These are phyloP conservation scores for Coemansia sp. DNA, from an alignment of 192 early-diverging fungal species.

Conservation along the genomic window DNA sequence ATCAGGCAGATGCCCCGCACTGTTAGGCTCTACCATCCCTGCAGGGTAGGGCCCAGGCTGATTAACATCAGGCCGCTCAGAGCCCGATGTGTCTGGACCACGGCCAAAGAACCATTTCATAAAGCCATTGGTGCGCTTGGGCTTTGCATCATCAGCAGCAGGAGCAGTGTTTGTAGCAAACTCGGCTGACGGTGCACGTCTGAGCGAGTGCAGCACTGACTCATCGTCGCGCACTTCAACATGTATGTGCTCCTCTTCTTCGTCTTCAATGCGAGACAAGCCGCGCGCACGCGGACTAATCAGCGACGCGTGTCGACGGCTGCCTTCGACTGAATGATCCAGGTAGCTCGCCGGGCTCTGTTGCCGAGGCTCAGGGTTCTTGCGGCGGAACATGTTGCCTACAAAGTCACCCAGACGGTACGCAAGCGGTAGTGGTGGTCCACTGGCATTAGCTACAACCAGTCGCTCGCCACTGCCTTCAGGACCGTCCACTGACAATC, in stretches of 20 bases:
- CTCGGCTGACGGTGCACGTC: slow-evolving; percentile 15
- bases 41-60: neutral
- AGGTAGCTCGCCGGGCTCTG: slow-evolving; percentile 22
- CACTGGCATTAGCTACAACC: neutral
- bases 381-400: slow-evolving; percentile 7
- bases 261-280: slow-evolving; percentile 20
- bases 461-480: slow-evolving; percentile 41
- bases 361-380: slow-evolving; percentile 1
- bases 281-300: slow-evolving; percentile 19
- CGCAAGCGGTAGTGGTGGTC: slow-evolving; percentile 14
- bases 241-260: slow-evolving; percentile 6
- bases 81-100: neutral
- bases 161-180: neutral
- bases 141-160: neutral
- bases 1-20: neutral
- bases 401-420: slow-evolving; percentile 32
- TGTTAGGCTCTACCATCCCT: neutral
- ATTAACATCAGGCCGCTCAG: neutral
- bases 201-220: slow-evolving; percentile 22
- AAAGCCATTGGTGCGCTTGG: slow-evolving; percentile 1
- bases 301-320: slow-evolving; percentile 15
- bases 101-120: slow-evolving; percentile 29
- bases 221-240: slow-evolving; percentile 10
- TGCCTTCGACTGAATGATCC: slow-evolving; percentile 12
- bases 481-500: slow-evolving; percentile 20